Conservation (phyloP, 2,329 filamentous ascomycete genomes). For the Eutypella sp. region DNA sequence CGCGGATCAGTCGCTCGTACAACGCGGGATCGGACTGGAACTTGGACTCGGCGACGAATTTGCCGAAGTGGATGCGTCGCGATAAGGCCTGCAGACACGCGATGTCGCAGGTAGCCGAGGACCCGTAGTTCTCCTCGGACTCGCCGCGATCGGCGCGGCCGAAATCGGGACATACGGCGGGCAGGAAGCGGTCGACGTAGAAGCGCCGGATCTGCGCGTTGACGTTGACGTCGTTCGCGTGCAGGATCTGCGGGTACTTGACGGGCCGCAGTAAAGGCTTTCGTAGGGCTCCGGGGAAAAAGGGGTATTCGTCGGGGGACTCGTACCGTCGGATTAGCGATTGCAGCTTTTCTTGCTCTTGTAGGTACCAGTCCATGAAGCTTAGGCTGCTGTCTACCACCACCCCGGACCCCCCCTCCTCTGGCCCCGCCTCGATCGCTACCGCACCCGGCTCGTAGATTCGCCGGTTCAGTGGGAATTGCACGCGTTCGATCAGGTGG, state of each 20-base stretch:
- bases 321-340: slow-evolving; percentile 92
- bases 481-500: slow-evolving; percentile 94
- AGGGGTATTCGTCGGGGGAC: slow-evolving; percentile 94
- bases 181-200: slow-evolving; percentile 80
- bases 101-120: slow-evolving; percentile 86
- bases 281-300: slow-evolving; percentile 80
- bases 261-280: slow-evolving; percentile 81
- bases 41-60: slow-evolving; percentile 96
- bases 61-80: slow-evolving; percentile 91
- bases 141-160: slow-evolving; percentile 77
- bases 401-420: slow-evolving; percentile 53
- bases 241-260: slow-evolving; percentile 81
- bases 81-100: slow-evolving; percentile 84
- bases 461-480: slow-evolving; percentile 86
- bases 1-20: slow-evolving; percentile 79
- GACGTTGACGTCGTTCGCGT: slow-evolving; percentile 84
- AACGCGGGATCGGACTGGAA: slow-evolving; percentile 76
- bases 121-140: slow-evolving; percentile 91
- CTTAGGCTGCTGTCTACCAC: slow-evolving; percentile 45
- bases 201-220: slow-evolving; percentile 81
- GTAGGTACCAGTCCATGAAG: slow-evolving; percentile 91
- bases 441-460: slow-evolving; percentile 84
- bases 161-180: slow-evolving; percentile 73
- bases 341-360: slow-evolving; percentile 84
- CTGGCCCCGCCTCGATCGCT: too few relatives aligned